Conservation (phyloP, 225 moss, liverwort and hornwort genomes). For the Pleurozium schreberi region DNA sequence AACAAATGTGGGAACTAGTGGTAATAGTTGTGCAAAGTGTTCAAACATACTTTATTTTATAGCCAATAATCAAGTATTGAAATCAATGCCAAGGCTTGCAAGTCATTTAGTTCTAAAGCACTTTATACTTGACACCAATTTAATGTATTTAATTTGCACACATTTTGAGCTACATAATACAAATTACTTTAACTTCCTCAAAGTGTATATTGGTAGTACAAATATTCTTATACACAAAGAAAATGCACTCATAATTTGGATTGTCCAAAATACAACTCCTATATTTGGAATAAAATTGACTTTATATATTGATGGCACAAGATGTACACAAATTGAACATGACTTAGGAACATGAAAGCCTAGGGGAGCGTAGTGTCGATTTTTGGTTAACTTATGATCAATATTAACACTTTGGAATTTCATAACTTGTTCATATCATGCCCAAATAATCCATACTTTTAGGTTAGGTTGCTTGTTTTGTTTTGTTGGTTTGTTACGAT, state of each 20-base stretch:
- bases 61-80: background rate
- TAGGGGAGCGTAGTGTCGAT: too few species aligned
- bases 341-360: background rate
- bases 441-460: too few species aligned
- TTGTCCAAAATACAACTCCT: background rate
- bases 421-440: background rate
- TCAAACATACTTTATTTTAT: background rate
- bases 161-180: background rate
- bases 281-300: background rate
- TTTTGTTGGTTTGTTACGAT: too few species aligned
- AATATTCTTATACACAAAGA: background rate
- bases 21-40: background rate
- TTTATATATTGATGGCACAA: background rate
- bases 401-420: background rate
- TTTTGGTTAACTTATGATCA: background rate
- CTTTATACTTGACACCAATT: background rate
- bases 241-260: background rate
- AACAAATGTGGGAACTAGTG: background rate
- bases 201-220: background rate
- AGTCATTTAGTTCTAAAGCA: accelerated
- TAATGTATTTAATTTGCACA: background rate
- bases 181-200: background rate
- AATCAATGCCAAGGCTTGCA: background rate
- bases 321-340: background rate
- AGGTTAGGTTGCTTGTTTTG: too few species aligned